Conservation (phyloP, 352 stramenopile genomes). For the Pythium phragmitis region DNA sequence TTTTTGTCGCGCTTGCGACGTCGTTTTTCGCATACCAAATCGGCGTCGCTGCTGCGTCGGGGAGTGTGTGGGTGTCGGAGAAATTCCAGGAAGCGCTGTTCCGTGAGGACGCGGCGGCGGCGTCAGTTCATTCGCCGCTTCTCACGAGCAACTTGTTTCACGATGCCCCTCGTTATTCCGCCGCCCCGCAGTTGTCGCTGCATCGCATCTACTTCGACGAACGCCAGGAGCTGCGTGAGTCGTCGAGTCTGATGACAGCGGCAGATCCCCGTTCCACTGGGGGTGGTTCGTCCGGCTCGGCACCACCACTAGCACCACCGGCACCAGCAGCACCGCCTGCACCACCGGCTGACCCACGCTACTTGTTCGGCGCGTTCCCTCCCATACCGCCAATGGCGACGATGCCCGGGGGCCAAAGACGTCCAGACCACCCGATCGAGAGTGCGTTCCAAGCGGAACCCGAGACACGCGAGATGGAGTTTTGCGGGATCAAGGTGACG, state of each 20-base stretch:
- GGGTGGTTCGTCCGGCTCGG: not conserved
- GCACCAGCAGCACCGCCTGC: constrained; percentile 2
- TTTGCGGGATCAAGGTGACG: constrained; percentile 23
- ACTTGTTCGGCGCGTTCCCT: constrained; percentile 7
- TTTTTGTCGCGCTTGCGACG: constrained; percentile 51
- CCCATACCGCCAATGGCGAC: constrained; percentile 16
- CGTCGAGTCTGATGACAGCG: not conserved
- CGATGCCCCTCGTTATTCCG: not conserved
- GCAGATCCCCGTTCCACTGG: not conserved
- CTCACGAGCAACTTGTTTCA: constrained; percentile 14
- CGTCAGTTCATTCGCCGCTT: constrained; percentile 16
- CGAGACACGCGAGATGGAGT: constrained; percentile 7
- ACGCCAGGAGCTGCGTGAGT: not conserved
- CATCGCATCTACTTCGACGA: not conserved
- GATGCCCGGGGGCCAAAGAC: not conserved
- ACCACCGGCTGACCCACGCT: not conserved
- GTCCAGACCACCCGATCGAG: constrained; percentile 1
- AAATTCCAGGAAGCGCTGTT: constrained; percentile 49
- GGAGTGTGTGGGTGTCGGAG: constrained; percentile 46
- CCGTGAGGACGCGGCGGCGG: constrained; percentile 21
- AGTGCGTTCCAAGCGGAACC: constrained; percentile 11
- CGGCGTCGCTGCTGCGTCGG: constrained; percentile 39
- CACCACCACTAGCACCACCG: constrained; percentile 12
- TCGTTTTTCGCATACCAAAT: constrained; percentile 68
- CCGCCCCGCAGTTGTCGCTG: constrained; percentile 5